Base-by-base conservation (phyloP, 805 yeast species). In the Wickerhamomyces queroliae region DNA sequence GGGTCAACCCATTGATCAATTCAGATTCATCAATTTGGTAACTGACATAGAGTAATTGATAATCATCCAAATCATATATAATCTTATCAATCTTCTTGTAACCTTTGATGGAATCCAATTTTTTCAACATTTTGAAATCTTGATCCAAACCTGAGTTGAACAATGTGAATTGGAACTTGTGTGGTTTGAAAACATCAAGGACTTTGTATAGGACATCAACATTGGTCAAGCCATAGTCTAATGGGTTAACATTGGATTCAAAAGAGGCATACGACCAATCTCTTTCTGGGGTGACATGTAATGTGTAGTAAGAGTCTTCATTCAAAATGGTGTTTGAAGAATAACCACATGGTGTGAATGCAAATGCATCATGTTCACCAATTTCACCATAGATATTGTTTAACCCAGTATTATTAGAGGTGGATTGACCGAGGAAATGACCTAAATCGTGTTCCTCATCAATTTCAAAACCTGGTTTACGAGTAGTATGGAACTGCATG, bases 201-300 rank as follows among this genome's bases (percentile, higher is more conserved):
- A 89, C 82, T 29, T 73, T 74, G 31, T 63, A 48, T 45, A 86
- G 60, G 9, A 87, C 78, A n/a, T 71, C 72, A 24, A 70, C 56
- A 50, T 81, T 75, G 46, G 69, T 59, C 45, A 50, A 48, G 33
- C 52, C 69, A 46, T 39, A 66, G 41, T 33, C 62, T 45, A 36
- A 47, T 10, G 75, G 64, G 7, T 83, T 81, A 30, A 80, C 86
- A 59, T 87, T 91, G 17, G 96, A 80, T 59, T 93, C 98, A 61
- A 93, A 93, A 9, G 95, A 85, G 5, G 98, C 98, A 62, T 91
- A 91, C 5, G 96, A 87, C 88, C 95, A 91, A 27, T 91, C 95
- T 18, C 69, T 59, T 58, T 93, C 98, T 0, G 98, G 98, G 0
- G 99, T 93, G 31, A 93, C 85, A 58, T 93, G 98, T 42, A 90